Conservation (phyloP, 1,139 yeast genomes). For the Geotrichum siamense region DNA sequence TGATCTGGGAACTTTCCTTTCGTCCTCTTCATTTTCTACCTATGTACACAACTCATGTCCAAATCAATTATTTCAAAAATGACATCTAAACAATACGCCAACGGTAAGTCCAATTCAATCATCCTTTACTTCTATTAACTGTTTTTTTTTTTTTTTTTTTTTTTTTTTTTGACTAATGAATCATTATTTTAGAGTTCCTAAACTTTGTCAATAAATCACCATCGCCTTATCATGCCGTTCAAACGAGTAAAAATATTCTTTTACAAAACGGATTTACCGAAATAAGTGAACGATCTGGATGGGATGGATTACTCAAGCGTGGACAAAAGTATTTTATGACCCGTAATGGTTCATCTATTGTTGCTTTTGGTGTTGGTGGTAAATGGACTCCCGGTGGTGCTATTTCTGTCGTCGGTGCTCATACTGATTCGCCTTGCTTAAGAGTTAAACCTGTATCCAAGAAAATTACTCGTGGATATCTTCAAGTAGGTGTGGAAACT, state of each 20-base stretch:
- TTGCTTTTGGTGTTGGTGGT: conserved; percentile 78
- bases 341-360: conserved; percentile 78
- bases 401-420: conserved; percentile 85
- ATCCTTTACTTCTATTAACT: no score
- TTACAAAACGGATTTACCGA: conserved; percentile 60
- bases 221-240: conserved; percentile 91
- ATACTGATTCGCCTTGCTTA: conserved; percentile 90
- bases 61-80: conserved; percentile 5
- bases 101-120: conserved; percentile 13
- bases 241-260: conserved; percentile 50
- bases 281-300: conserved; percentile 63
- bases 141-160: no score
- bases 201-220: conserved; percentile 80
- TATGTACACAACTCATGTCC: neutral
- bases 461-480: conserved; percentile 49
- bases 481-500: conserved; percentile 87
- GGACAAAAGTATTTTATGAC: conserved; percentile 52
- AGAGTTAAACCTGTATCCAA: conserved; percentile 84
- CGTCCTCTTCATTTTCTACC: neutral
- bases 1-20: no score
- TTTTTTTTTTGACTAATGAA: neutral
- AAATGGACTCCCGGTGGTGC: conserved; percentile 76
- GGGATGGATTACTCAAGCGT: conserved; percentile 53
- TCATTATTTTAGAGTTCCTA: conserved; percentile 45
- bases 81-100: conserved; percentile 18